A percentile compares a stretch with the other conserved stretches of the same genome.
phyloP scores from a whole-genome alignment of 768 basidiomycete species.

The Amanita jacksonii region DNA sequence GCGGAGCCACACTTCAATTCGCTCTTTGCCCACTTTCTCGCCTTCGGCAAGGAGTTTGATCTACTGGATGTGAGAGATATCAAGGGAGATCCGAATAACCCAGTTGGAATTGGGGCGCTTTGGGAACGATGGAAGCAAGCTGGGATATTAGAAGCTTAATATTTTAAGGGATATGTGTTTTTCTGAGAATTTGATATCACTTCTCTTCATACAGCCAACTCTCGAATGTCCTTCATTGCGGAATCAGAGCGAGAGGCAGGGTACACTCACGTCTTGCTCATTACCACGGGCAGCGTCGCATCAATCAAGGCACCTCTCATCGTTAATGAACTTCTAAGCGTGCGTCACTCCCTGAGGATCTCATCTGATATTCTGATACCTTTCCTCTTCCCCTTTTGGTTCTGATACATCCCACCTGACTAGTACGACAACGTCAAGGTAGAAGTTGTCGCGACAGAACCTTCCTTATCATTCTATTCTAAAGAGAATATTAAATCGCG shows the following conservation, averaged over 20 bases:
- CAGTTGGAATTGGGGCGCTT: conserved; percentile 66
- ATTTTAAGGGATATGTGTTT: too few species aligned
- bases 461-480: conserved; percentile 71
- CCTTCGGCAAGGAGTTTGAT: conserved; percentile 92
- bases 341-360: conserved; percentile 17
- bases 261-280: conserved; percentile 62
- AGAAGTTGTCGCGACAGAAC: conserved; percentile 75
- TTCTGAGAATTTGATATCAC: too few species aligned
- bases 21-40: conserved; percentile 94
- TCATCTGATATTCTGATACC: not conserved
- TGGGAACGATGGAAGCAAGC: conserved; percentile 90
- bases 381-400: too few species aligned
- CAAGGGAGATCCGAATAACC: conserved; percentile 49
- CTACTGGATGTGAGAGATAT: conserved; percentile 85
- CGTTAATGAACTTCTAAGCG: conserved; percentile 60
- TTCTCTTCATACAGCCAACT: too few species aligned
- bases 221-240: conserved; percentile 29
- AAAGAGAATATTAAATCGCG: conserved; percentile 41
- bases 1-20: conserved; percentile 96
- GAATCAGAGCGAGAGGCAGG: conserved; percentile 31
- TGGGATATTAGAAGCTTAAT: conserved; percentile 49
- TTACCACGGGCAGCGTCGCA: conserved; percentile 92
- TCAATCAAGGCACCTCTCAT: conserved; percentile 92
- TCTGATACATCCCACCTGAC: not conserved
- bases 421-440: conserved; percentile 72